Evolutionary conservation across 768 basidiomycete genomes (phyloP).

Genomic region (Coprinopsis marcescibilis): DNA sequence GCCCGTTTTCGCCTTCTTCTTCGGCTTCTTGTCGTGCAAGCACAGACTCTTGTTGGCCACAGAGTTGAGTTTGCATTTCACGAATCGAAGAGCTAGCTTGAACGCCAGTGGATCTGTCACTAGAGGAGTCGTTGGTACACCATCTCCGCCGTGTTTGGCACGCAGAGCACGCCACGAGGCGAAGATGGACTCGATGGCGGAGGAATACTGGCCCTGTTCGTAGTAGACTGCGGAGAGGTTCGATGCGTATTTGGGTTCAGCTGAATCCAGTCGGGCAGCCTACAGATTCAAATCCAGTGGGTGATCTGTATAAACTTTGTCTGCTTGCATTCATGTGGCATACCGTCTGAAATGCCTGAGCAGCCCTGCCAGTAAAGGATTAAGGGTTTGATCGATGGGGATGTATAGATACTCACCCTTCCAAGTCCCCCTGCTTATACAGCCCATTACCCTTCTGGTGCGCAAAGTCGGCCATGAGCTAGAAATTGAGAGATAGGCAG

Average conservation of each 20-base stretch:
- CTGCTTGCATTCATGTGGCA: too few species aligned
- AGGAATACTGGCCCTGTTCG: conserved; percentile 16
- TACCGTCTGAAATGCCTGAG: not conserved
- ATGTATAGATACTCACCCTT: not conserved
- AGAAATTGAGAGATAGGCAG: not conserved
- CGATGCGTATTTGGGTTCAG: conserved; percentile 18
- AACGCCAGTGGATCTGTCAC: conserved; percentile 6
- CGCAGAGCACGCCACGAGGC: conserved; percentile 10
- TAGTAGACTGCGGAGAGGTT: conserved; percentile 20
- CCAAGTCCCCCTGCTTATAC: conserved; percentile 1
- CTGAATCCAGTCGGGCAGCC: conserved; percentile 12
- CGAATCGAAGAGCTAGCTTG: conserved; percentile 8
- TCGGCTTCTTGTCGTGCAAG: conserved; percentile 6
- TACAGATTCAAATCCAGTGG: conserved; percentile 3
- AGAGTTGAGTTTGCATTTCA: conserved; percentile 8
- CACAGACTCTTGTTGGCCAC: not conserved
- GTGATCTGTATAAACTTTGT: too few species aligned
- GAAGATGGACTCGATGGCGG: conserved; percentile 10
- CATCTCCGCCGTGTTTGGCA: conserved; percentile 5
- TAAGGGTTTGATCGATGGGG: not conserved
- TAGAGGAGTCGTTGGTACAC: conserved; percentile 2
- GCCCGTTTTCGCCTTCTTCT: conserved; percentile 4
- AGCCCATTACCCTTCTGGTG: not conserved
- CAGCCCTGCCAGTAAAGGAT: not conserved
- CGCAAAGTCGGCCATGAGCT: not conserved